A percentile compares a stretch with the other conserved stretches of the same genome.
phyloP scores from a whole-genome alignment of 2,329 filamentous ascomycete species.

The Trichoderma sp. region DNA sequence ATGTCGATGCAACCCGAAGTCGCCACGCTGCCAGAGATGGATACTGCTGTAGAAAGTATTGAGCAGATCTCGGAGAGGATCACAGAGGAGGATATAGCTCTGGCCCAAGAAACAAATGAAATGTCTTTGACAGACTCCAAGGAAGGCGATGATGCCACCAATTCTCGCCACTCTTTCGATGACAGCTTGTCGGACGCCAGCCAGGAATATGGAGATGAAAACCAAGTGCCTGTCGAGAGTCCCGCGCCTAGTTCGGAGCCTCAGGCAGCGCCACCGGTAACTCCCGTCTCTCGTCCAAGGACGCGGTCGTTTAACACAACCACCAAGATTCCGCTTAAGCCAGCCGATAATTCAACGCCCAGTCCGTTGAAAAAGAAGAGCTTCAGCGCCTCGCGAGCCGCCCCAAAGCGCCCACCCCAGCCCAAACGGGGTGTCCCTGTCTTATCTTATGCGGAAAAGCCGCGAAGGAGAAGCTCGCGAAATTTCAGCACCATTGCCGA shows the following conservation, averaged over 20 bases:
- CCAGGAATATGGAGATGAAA: slow-evolving; percentile 67
- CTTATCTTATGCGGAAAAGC: slow-evolving; percentile 53
- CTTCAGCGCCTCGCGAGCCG: slow-evolving; percentile 49
- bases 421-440: slow-evolving; percentile 50
- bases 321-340: slow-evolving; percentile 73
- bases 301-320: slow-evolving; percentile 64
- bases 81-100: slow-evolving; percentile 56
- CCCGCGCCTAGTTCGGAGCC: slow-evolving; percentile 34
- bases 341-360: slow-evolving; percentile 58
- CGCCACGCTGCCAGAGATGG: neutral
- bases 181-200: slow-evolving; percentile 59
- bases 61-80: slow-evolving; percentile 46
- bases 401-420: slow-evolving; percentile 42
- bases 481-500: slow-evolving; percentile 6
- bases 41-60: slow-evolving; percentile 23
- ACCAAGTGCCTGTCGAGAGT: slow-evolving; percentile 56
- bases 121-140: slow-evolving; percentile 55
- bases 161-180: slow-evolving; percentile 38
- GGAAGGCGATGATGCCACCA: slow-evolving; percentile 37
- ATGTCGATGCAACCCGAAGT: slow-evolving; percentile 43
- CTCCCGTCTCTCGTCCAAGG: slow-evolving; percentile 51
- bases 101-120: slow-evolving; percentile 58
- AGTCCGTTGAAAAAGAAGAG: slow-evolving; percentile 49
- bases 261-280: slow-evolving; percentile 46
- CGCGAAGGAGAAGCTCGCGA: slow-evolving; percentile 28